These are phyloP conservation scores for Carex pumila DNA, from an alignment of 176 grass and related monocot genomes.

Conservation along the genomic window DNA sequence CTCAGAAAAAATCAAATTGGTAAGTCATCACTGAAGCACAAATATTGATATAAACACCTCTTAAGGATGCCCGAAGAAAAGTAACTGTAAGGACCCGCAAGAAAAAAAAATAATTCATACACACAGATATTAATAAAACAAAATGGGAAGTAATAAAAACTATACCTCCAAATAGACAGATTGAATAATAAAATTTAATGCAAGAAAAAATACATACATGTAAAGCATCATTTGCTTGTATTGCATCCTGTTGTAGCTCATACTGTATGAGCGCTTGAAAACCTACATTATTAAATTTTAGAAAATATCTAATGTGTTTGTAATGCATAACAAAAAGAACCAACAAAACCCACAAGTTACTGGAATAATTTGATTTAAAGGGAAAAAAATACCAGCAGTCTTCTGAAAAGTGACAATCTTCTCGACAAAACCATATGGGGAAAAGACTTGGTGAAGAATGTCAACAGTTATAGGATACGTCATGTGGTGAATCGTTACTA, in stretches of 20 bases:
- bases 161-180: not conserved
- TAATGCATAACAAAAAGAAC: not conserved
- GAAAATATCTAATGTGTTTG: not conserved
- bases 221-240: slow-evolving; percentile 69
- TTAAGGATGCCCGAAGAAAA: not conserved
- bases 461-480: slow-evolving; percentile 99
- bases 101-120: not conserved
- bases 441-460: slow-evolving; percentile 97
- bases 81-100: not conserved
- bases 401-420: slow-evolving; percentile 99
- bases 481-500: slow-evolving; percentile 99
- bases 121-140: not conserved
- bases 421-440: slow-evolving; percentile 95
- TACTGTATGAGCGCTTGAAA: slow-evolving; percentile 95
- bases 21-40: not conserved
- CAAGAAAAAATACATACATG: slow-evolving; percentile 57
- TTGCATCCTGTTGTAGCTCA: slow-evolving; percentile 66
- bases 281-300: slow-evolving; percentile 37
- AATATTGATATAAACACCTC: not conserved
- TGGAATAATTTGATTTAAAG: slow-evolving; percentile 23
- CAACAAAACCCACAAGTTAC: not conserved
- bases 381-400: slow-evolving; percentile 65
- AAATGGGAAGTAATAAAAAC: not conserved
- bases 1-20: not conserved
- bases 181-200: slow-evolving; percentile 16